Evolutionary conservation across 1,284 basidiomycete species (phyloP).

Genomic region (Pseudozyma sp.): DNA sequence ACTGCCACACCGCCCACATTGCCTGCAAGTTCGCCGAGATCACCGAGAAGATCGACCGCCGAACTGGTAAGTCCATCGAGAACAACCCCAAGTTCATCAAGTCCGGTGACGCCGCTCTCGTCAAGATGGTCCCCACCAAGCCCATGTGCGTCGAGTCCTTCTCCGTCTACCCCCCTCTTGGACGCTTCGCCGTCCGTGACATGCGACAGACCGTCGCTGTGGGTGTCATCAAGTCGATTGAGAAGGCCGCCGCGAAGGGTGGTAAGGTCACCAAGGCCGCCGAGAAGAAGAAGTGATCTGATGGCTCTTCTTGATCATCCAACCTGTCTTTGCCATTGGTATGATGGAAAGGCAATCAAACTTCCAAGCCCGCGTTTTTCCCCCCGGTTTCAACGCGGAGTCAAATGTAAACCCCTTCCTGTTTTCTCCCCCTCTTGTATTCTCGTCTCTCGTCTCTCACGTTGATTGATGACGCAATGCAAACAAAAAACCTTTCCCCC

Average conservation of each 20-base stretch:
- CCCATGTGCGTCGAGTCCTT: conserved; percentile 98
- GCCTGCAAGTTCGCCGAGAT: conserved; percentile 99
- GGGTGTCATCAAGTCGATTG: conserved; percentile 85
- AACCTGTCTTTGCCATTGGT: no score
- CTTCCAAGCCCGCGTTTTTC: conserved; percentile 42
- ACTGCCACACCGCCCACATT: conserved; percentile 99
- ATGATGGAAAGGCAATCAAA: no score
- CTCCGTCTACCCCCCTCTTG: conserved; percentile 97
- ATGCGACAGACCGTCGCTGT: conserved; percentile 75
- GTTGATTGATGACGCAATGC: no score
- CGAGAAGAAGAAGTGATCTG: no score
- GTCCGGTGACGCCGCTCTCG: conserved; percentile 80
- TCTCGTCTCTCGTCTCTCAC: no score
- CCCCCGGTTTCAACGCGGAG: conserved; percentile 35
- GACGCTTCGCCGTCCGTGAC: conserved; percentile 84
- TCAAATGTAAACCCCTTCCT: conserved; percentile 33
- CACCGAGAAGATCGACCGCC: conserved; percentile 96
- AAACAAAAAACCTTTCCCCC: no score
- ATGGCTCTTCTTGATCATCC: no score
- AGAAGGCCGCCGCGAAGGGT: conserved; percentile 50
- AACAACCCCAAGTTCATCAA: conserved; percentile 87
- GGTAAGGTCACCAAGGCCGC: conserved; percentile 88
- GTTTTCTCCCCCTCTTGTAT: not conserved
- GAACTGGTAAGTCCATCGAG: conserved; percentile 93
- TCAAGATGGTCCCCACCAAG: conserved; percentile 96